Base-by-base conservation (phyloP, 2,329 filamentous ascomycete species). In the Fusarium gaditjirri region DNA sequence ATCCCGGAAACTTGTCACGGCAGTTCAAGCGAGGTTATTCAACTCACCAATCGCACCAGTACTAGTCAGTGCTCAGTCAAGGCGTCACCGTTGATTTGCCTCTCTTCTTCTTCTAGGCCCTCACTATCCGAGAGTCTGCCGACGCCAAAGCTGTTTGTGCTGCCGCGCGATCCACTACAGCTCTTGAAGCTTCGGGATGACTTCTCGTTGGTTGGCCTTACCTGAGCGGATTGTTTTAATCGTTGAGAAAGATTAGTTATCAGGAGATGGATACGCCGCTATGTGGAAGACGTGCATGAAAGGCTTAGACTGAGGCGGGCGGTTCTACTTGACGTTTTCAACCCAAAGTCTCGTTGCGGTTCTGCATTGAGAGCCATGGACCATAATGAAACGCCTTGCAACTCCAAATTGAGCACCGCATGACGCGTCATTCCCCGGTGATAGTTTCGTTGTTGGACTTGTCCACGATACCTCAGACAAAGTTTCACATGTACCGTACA, bases 221-320 rank as follows among this genome's bases (percentile, higher is more conserved):
- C 46, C 52, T 33, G 38, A 46, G 47, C 19, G 31, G 29, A 33
- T 38, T 46, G 25, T 41, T 62, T 46, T 27, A 35, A 36, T 44
- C 49, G 36, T 35, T 56, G 38, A 21, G 36, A 41, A 56, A 36
- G n/a, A 57, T 71, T 62, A 55, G 49, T 38, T 41, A 46, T 55
- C 47, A 33, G 25, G 56, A 36, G 38, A 47, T 58, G 46, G 53
- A 58, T 60, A 66, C 67, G 58, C 56, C 56, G 64, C 72, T 71
- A 71, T 75, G 75, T 75, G 74, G 74, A 71, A 74, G 57, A 65
- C 60, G 49, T 54, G 46, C 46, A 69, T 69, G 43, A 43, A 65
- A 44, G 65, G 61, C 55, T 68, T 59, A 56, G 58, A 52, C 57
- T 62, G 62, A 59, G 55, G 69, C 56, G 66, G 60, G 66, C 53